phyloP scores from a whole-genome alignment of 352 stramenopile genomes.

The Saprolegnia diclina region DNA sequence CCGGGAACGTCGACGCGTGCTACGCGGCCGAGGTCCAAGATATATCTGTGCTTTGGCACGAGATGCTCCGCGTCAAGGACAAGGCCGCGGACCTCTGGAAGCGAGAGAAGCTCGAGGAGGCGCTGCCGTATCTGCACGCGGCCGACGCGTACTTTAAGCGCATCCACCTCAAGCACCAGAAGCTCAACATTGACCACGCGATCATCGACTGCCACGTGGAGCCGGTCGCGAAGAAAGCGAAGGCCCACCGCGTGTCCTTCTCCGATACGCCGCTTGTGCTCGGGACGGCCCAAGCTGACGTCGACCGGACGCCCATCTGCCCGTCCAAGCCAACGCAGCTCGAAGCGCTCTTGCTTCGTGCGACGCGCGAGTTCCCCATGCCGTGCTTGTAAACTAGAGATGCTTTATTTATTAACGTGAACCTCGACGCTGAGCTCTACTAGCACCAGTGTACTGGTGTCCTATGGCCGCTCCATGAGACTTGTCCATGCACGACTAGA shows the following conservation, averaged over 20 bases:
- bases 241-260: slow-evolving; percentile 53
- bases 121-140: slow-evolving; percentile 67
- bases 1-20: slow-evolving; percentile 10
- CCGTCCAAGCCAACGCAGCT: slow-evolving; percentile 74
- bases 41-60: slow-evolving; percentile 71
- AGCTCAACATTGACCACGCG: slow-evolving; percentile 76
- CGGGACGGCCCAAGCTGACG: slow-evolving; percentile 57
- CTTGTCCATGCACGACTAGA: too few species aligned
- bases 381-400: slow-evolving; percentile 46
- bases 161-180: slow-evolving; percentile 82
- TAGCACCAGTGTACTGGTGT: background rate
- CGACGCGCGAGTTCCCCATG: slow-evolving; percentile 75
- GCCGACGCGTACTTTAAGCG: slow-evolving; percentile 87
- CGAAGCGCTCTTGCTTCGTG: slow-evolving; percentile 74
- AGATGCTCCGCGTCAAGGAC: slow-evolving; percentile 70
- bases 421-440: background rate
- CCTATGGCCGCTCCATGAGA: too few species aligned
- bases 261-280: slow-evolving; percentile 55
- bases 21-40: slow-evolving; percentile 34
- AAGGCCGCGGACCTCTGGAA: slow-evolving; percentile 75
- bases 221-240: slow-evolving; percentile 23
- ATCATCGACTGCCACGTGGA: slow-evolving; percentile 46
- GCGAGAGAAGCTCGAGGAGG: slow-evolving; percentile 78
- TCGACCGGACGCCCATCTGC: slow-evolving; percentile 77
- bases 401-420: slow-evolving; percentile 22